A percentile compares a stretch with the other conserved stretches of the same genome.
Conservation (phyloP, 208 protist species). For the Angomonas deanei region DNA sequence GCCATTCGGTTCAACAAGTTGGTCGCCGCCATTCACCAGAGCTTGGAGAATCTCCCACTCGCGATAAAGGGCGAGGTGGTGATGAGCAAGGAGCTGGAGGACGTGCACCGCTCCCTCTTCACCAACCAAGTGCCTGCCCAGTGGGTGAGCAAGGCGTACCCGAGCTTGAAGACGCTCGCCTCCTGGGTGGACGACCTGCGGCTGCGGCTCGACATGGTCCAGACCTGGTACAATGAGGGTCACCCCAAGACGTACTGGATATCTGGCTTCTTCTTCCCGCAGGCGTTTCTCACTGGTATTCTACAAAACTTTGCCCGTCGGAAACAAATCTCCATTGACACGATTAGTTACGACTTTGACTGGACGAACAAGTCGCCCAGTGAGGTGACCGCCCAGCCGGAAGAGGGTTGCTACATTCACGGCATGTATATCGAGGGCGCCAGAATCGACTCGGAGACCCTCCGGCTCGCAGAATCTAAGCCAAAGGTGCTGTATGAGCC, state of each 20-base stretch:
- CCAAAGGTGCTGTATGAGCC: constrained; percentile 92
- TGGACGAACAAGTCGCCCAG: constrained; percentile 45
- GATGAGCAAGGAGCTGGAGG: constrained; percentile 96
- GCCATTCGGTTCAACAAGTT: constrained; percentile 95
- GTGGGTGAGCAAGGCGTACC: constrained; percentile 92
- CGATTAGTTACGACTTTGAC: constrained; percentile 91
- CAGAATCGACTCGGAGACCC: constrained; percentile 53
- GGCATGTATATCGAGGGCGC: constrained; percentile 96
- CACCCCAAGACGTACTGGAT: constrained; percentile 94
- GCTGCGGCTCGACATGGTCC: constrained; percentile 89
- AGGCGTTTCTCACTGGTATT: constrained; percentile 92
- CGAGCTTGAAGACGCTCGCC: constrained; percentile 92
- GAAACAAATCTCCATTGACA: constrained; percentile 93
- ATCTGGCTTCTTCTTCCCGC: constrained; percentile 97
- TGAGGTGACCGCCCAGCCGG: constrained; percentile 37
- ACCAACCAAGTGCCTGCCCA: constrained; percentile 93
- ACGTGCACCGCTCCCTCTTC: constrained; percentile 90
- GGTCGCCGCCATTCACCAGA: constrained; percentile 67
- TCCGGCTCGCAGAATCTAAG: constrained; percentile 80
- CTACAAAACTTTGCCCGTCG: constrained; percentile 94
- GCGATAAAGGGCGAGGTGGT: constrained; percentile 97
- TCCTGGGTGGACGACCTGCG: constrained; percentile 94
- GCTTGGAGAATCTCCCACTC: constrained; percentile 78
- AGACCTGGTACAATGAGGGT: constrained; percentile 91
- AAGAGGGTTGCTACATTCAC: constrained; percentile 91